Conservation (phyloP, 306 rosid genomes). For the Malus orientalis region DNA sequence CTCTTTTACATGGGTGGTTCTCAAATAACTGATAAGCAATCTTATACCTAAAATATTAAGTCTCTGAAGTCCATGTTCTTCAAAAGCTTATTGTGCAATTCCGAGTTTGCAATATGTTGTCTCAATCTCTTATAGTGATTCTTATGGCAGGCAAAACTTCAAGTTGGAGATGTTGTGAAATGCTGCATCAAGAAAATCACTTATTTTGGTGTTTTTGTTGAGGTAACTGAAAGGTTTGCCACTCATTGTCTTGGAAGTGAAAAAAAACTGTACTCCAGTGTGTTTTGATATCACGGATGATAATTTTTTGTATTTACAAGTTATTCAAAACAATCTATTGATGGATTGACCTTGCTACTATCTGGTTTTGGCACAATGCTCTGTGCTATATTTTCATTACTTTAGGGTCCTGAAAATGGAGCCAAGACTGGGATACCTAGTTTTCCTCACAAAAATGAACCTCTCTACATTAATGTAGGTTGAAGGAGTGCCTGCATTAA, state of each 20-base stretch:
- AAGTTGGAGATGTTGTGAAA: constrained; percentile 85
- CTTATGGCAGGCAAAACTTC: constrained; percentile 67
- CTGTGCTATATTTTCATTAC: too few relatives aligned
- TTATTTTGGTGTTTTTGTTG: constrained; percentile 90
- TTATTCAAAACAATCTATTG: neutral
- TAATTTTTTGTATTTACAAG: neutral
- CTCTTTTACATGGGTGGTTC: neutral
- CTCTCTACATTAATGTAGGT: constrained; percentile 38
- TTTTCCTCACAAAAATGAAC: neutral
- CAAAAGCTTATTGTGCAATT: neutral
- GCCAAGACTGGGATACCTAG: too few relatives aligned
- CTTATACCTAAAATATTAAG: neutral
- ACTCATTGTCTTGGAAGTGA: constrained; percentile 1
- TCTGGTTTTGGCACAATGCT: too few relatives aligned
- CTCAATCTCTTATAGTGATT: constrained; percentile 18
- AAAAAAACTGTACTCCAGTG: neutral
- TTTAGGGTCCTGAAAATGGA: too few relatives aligned
- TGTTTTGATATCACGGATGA: neutral
- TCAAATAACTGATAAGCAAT: neutral
- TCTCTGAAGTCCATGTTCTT: neutral
- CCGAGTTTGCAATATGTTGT: neutral
- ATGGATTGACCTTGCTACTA: too few relatives aligned
- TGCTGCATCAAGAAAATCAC: constrained; percentile 72
- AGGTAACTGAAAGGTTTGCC: constrained; percentile 45
- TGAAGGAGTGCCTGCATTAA: constrained; percentile 79